Evolutionary conservation across 805 yeast genomes (phyloP).

Genomic region (Cyberlindnera xylosilytica): DNA sequence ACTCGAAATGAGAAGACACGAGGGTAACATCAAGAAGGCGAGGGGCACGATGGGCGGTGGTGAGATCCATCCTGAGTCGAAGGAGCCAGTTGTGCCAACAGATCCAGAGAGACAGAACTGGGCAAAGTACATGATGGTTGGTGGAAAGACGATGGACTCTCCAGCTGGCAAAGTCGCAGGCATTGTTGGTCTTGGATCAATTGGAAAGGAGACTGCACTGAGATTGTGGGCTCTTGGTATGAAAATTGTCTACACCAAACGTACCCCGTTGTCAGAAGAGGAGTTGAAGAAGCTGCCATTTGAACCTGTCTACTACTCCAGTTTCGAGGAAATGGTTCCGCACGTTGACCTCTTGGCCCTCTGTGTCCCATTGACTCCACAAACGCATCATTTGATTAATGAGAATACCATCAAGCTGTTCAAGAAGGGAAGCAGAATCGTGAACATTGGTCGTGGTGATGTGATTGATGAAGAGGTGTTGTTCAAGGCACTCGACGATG

Average conservation of each 20-base stretch:
- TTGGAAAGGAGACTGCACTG: conserved; percentile 60
- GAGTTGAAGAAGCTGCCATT: conserved; percentile 40
- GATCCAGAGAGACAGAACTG: conserved; percentile 35
- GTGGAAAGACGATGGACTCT: conserved; percentile 42
- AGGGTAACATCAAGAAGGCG: conserved; percentile 42
- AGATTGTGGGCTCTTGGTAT: conserved; percentile 58
- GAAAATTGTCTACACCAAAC: conserved; percentile 58
- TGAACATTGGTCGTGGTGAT: conserved; percentile 73
- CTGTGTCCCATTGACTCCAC: conserved; percentile 60
- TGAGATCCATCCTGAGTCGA: conserved; percentile 17
- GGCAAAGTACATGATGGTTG: conserved; percentile 42
- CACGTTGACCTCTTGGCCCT: conserved; percentile 54
- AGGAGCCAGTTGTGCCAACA: conserved; percentile 4
- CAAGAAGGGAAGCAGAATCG: conserved; percentile 53
- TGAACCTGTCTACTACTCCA: conserved; percentile 39
- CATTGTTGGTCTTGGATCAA: conserved; percentile 71
- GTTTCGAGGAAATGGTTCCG: conserved; percentile 42
- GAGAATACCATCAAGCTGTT: conserved; percentile 42
- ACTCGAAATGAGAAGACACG: conserved; percentile 33
- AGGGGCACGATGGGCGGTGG: conserved; percentile 38
- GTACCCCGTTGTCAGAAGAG: conserved; percentile 39
- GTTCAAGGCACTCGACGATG: conserved; percentile 53
- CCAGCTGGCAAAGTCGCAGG: conserved; percentile 58
- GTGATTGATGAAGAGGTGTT: conserved; percentile 63
- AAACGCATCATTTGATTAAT: conserved; percentile 54